Evolutionary conservation across 2,329 filamentous ascomycete species (phyloP).

Genomic region (Salinomyces thailandicus): DNA sequence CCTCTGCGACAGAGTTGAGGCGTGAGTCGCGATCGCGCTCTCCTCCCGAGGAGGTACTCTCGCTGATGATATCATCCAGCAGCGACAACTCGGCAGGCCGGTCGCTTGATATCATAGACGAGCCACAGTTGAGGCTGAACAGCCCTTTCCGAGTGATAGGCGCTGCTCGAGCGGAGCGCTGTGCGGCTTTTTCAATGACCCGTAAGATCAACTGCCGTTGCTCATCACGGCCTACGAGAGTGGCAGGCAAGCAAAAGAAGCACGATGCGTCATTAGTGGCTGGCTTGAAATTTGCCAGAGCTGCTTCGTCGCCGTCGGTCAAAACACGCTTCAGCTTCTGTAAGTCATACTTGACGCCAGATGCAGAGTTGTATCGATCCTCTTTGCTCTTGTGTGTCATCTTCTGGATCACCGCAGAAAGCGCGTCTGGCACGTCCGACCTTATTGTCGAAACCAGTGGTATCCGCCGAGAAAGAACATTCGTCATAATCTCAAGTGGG

Average conservation of each 20-base stretch:
- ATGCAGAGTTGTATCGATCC: slow-evolving; percentile 82
- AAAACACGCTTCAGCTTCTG: slow-evolving; percentile 63
- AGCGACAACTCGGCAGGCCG: slow-evolving; percentile 15
- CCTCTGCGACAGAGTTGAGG: slow-evolving; percentile 26
- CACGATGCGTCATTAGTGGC: slow-evolving; percentile 82
- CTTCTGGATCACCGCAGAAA: slow-evolving; percentile 76
- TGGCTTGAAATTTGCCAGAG: slow-evolving; percentile 63
- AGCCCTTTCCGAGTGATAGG: slow-evolving; percentile 31
- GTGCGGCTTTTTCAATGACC: slow-evolving; percentile 67
- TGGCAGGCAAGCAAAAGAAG: slow-evolving; percentile 75
- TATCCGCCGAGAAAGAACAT: slow-evolving; percentile 69
- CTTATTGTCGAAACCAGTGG: slow-evolving; percentile 65
- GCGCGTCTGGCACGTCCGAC: slow-evolving; percentile 71
- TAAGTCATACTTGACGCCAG: slow-evolving; percentile 74
- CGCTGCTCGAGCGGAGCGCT: slow-evolving; percentile 41
- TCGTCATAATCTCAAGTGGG: slow-evolving; percentile 84
- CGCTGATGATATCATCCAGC: slow-evolving; percentile 37
- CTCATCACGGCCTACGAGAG: slow-evolving; percentile 67
- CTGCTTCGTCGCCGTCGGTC: slow-evolving; percentile 60
- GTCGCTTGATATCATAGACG: slow-evolving; percentile 24
- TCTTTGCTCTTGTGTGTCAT: slow-evolving; percentile 83
- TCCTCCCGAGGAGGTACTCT: slow-evolving; percentile 38
- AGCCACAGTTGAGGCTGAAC: slow-evolving; percentile 40
- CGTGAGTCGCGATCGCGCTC: slow-evolving; percentile 37
- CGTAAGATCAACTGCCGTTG: slow-evolving; percentile 61